These are phyloP conservation scores for Moesziomyces parantarcticus DNA, from an alignment of 1,284 basidiomycete species.

Conservation along the genomic window DNA sequence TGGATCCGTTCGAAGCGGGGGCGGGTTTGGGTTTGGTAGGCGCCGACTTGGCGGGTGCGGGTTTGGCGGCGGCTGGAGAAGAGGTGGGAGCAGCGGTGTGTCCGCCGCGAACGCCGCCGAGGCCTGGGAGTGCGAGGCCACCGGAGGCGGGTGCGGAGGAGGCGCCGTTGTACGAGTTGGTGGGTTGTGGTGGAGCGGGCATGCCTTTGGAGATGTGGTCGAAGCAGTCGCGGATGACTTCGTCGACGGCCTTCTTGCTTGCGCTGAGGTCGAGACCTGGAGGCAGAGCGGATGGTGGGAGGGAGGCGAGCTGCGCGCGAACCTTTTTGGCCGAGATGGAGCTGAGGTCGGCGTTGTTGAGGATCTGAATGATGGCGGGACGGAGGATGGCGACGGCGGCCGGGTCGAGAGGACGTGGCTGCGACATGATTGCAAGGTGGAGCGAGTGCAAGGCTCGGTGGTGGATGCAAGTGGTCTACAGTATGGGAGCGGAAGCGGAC, in stretches of 20 bases:
- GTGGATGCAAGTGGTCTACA: not conserved
- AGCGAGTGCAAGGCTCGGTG: too few species aligned
- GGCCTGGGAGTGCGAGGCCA: conserved; percentile 56
- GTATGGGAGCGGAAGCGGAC: not conserved
- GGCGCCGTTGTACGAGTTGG: conserved; percentile 24
- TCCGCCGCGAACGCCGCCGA: conserved; percentile 52
- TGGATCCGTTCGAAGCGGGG: conserved; percentile 37
- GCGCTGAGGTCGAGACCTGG: conserved; percentile 51
- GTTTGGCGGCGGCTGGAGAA: conserved; percentile 31
- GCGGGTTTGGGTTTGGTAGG: conserved; percentile 9
- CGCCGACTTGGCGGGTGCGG: conserved; percentile 10
- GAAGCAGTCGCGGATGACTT: conserved; percentile 61
- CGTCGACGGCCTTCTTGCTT: conserved; percentile 60
- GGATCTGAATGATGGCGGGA: conserved; percentile 59
- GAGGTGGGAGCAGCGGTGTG: conserved; percentile 27
- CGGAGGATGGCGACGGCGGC: conserved; percentile 48
- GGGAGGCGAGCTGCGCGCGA: conserved; percentile 49
- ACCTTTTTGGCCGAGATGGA: conserved; percentile 62
- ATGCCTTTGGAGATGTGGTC: conserved; percentile 53
- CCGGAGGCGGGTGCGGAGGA: conserved; percentile 37
- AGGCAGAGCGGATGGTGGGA: conserved; percentile 51
- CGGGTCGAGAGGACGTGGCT: conserved; percentile 36
- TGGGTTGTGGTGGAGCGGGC: conserved; percentile 41
- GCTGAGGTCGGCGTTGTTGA: conserved; percentile 59
- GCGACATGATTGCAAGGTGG: conserved; percentile 31